A percentile compares a stretch with the other conserved stretches of the same genome.
Evolutionary conservation across 345 rosid species (phyloP).

Genomic region (Syzygium oleosum): DNA sequence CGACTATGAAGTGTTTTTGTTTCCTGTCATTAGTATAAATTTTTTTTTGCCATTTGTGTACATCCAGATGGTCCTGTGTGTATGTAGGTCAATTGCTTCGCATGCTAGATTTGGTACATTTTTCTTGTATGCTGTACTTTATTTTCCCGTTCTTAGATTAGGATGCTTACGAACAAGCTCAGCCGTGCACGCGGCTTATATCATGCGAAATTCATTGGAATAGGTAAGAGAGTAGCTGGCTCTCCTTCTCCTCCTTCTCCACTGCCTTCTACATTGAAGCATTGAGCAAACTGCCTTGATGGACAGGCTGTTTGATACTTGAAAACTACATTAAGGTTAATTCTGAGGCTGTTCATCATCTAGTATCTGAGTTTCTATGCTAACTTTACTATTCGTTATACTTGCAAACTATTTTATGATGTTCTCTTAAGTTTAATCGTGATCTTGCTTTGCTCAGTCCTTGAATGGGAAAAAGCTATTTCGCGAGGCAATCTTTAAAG

Average conservation of each 20-base stretch:
- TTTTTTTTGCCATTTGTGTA: background rate
- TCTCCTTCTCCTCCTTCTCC: background rate
- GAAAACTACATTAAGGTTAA: background rate
- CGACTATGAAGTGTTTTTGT: no score
- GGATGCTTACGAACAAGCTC: background rate
- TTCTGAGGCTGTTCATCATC: background rate
- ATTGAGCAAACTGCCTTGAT: background rate
- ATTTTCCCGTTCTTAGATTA: background rate
- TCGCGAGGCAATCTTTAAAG: background rate
- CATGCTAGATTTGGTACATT: background rate
- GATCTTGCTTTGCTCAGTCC: background rate
- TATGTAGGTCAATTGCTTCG: background rate
- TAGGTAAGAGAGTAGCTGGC: background rate
- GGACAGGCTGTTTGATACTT: background rate
- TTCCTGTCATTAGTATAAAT: no score
- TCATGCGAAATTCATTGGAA: background rate
- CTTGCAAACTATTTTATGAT: background rate
- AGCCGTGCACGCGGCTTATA: background rate
- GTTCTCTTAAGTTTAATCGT: background rate
- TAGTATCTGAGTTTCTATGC: background rate
- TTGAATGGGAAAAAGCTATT: background rate
- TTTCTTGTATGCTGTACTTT: background rate
- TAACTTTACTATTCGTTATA: background rate
- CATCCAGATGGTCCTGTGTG: background rate
- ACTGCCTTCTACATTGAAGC: background rate